Percentiles rank a stretch among this genome's conserved stretches.
Evolutionary conservation across 2,329 filamentous ascomycete species (phyloP).

Genomic region (Colletotrichum cuscutae): DNA sequence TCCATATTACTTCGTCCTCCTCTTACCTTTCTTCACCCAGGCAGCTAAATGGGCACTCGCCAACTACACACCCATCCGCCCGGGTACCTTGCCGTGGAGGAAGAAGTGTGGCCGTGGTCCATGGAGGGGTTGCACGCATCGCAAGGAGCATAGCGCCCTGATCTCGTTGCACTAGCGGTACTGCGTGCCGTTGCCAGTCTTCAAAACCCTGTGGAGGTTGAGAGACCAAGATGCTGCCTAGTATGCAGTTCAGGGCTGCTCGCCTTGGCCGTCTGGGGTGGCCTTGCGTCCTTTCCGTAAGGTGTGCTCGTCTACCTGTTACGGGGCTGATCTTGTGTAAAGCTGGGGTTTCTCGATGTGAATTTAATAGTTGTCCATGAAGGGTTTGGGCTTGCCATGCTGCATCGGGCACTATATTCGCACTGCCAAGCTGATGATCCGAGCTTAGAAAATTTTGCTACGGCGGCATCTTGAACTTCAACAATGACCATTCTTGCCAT

Average conservation of each 20-base stretch:
- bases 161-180: neutral
- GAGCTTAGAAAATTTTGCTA: too few relatives aligned
- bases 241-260: neutral
- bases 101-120: neutral
- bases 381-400: too few relatives aligned
- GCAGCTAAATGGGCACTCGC: neutral
- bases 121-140: neutral
- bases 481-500: too few relatives aligned
- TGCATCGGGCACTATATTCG: too few relatives aligned
- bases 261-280: slow-evolving; percentile 6
- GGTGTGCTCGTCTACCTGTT: neutral
- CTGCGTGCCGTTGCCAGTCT: neutral
- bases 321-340: neutral
- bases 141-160: neutral
- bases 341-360: too few relatives aligned
- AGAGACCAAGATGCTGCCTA: neutral
- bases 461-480: too few relatives aligned
- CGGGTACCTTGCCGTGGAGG: slow-evolving; percentile 8
- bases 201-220: neutral
- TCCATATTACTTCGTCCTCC: neutral
- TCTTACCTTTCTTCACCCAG: neutral
- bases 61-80: neutral
- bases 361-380: too few relatives aligned
- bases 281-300: neutral
- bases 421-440: too few relatives aligned